Base-by-base conservation (phyloP, 2,329 filamentous ascomycete species). In the Epichloe bromicola region DNA sequence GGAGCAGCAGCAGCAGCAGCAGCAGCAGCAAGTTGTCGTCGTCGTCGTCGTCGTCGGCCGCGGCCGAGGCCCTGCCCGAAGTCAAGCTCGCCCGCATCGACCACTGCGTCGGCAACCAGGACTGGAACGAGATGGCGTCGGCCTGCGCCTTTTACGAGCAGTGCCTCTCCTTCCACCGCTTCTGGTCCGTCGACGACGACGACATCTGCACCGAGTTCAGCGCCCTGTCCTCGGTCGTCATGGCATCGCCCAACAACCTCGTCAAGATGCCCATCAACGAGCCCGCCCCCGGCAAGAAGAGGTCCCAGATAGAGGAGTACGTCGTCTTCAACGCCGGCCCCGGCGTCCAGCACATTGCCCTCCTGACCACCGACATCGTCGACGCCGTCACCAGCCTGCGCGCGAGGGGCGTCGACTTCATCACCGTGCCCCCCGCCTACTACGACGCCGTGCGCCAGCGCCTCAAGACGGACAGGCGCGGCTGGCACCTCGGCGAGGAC, bases 211-310 rank as follows among this genome's bases (percentile, higher is more conserved):
- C 87, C 58, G 89, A 95, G 64, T 96, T 88, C 76, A 89, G 85
- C 1, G 89, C 91, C 10, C 76, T 96, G 46, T 88, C 84, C 70
- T 87, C 81, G 62, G 83, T 96, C 61, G 91, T 96, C 63, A 95
- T 96, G 89, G 80, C 86, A 41, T 88, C 83, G 4, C 81, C 82
- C 54, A 88, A 90, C 71, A 85, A 91, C 52, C 67, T 85, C 4
- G 88, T 96, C 69, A 96, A 96, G 73, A 96, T 96, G 89, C 91
- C 91, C 61, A 95, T 97, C 78, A 96, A 96, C 74, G 90, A 96
- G 71, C 91, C 91, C 2, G 91, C 91, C 0, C 74, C 79, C 1
- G 91, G 90, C 53, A 93, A 93, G 73, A 91, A 88, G 70, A 87
- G 88, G 68, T 88, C 83, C 11, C 91, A 97, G 71, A 96, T 97